Conservation (phyloP, 2,329 filamentous ascomycete species). For the Metarhizium album region DNA sequence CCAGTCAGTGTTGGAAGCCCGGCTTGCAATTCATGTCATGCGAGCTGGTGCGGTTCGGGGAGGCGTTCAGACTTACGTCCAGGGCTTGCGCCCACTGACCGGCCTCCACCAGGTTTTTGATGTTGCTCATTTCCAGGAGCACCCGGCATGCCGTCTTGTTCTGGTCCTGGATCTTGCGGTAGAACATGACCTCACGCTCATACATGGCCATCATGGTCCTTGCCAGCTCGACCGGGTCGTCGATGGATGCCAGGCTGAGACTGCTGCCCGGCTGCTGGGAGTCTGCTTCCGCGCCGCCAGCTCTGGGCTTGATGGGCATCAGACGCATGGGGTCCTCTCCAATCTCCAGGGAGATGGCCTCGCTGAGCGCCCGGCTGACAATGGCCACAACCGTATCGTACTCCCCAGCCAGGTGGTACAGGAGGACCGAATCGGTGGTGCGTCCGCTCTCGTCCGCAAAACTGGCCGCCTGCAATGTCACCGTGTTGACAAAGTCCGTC, state of each 20-base stretch:
- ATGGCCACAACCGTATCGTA: conserved; percentile 91
- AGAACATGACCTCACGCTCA: conserved; percentile 50
- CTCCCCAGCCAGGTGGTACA: conserved; percentile 90
- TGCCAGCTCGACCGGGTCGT: conserved; percentile 50
- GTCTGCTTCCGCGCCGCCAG: conserved; percentile 6
- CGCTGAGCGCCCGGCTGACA: conserved; percentile 80
- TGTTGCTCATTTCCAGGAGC: conserved; percentile 49
- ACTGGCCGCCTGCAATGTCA: conserved; percentile 83
- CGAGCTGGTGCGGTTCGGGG: background rate
- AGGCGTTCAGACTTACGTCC: conserved; percentile 38
- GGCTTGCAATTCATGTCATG: background rate
- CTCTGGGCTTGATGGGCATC: conserved; percentile 67
- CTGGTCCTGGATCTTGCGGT: conserved; percentile 43
- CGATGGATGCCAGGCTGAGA: conserved; percentile 48
- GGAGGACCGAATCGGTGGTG: conserved; percentile 82
- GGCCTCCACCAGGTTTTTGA: conserved; percentile 45
- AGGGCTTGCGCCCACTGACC: conserved; percentile 46
- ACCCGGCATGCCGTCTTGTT: conserved; percentile 47
- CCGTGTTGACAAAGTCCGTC: conserved; percentile 78
- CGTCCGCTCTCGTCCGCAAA: conserved; percentile 91
- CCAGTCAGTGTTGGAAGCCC: conserved; percentile 8
- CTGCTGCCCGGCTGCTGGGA: conserved; percentile 37
- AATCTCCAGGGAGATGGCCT: conserved; percentile 77
- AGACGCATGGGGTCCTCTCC: conserved; percentile 70
- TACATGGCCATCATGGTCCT: conserved; percentile 54